Conservation (phyloP, 2,329 filamentous ascomycete genomes). For the Pezicula carpinea region DNA sequence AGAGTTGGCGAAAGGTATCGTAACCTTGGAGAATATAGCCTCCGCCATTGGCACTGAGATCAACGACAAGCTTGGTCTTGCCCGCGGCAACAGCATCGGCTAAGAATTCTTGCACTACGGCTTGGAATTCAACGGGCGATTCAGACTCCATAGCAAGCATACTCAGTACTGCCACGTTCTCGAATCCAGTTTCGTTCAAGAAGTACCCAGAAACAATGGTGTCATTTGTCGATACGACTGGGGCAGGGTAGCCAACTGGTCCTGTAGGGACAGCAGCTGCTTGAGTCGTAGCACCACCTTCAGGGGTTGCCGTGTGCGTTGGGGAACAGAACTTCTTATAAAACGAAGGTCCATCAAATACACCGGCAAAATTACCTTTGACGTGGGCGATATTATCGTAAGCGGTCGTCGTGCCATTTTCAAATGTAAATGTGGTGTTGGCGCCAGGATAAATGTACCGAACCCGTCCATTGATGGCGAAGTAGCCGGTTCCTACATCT, state of each 20-base stretch:
- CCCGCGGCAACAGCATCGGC: constrained; percentile 37
- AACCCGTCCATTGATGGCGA: constrained; percentile 31
- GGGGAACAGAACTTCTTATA: constrained; percentile 20
- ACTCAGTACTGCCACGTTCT: constrained; percentile 27
- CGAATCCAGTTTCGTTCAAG: constrained; percentile 20
- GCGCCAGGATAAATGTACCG: constrained; percentile 35
- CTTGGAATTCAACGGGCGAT: constrained; percentile 22
- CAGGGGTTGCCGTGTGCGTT: background rate
- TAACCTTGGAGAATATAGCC: constrained; percentile 45
- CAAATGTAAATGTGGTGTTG: constrained; percentile 35
- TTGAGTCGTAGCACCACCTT: background rate
- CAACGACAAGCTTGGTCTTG: constrained; percentile 59
- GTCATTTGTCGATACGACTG: constrained; percentile 22
- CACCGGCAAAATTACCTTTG: constrained; percentile 28
- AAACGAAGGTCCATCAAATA: constrained; percentile 24
- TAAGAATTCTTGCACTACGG: constrained; percentile 35
- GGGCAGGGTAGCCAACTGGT: constrained; percentile 20
- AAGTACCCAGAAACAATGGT: constrained; percentile 24
- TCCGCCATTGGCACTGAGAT: constrained; percentile 57
- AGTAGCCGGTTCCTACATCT: constrained; percentile 28
- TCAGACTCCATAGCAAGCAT: constrained; percentile 22
- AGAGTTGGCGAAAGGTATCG: constrained; percentile 41
- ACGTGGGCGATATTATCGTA: constrained; percentile 31
- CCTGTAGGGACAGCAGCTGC: background rate
- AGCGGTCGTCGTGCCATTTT: constrained; percentile 32